Percentiles rank a stretch among this genome's conserved stretches.
phyloP scores from a whole-genome alignment of 108 stramenopile genomes.

The Pinguiococcus pyrenoidosus region DNA sequence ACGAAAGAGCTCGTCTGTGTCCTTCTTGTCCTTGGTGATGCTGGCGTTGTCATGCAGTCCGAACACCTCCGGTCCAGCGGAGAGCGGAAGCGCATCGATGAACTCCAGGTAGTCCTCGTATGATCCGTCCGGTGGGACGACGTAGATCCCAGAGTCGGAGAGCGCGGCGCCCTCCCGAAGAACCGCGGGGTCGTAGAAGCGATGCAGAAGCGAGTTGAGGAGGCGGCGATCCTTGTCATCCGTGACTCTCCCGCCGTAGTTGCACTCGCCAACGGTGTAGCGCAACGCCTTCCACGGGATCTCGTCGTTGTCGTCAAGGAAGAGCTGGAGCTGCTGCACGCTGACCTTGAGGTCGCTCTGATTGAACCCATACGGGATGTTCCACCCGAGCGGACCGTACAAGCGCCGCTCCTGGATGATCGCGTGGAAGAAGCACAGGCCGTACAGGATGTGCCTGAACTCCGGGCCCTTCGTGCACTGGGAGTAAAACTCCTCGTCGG shows the following conservation, averaged over 20 bases:
- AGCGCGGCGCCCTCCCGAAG: slow-evolving; percentile 19
- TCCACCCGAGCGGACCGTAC: slow-evolving; percentile 55
- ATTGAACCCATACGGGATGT: slow-evolving; percentile 57
- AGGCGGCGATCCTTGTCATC: slow-evolving; percentile 49
- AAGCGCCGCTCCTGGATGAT: slow-evolving; percentile 45
- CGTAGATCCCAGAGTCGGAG: slow-evolving; percentile 7
- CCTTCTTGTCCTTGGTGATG: slow-evolving; percentile 43
- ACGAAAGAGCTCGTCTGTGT: slow-evolving; percentile 36
- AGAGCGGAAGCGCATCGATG: slow-evolving; percentile 26
- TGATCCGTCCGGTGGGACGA: slow-evolving; percentile 12
- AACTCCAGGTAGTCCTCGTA: slow-evolving; percentile 29
- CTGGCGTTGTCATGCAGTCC: slow-evolving; percentile 53
- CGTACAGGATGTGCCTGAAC: slow-evolving; percentile 41
- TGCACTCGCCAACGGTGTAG: slow-evolving; percentile 49
- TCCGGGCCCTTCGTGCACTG: slow-evolving; percentile 16
- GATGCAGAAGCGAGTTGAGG: slow-evolving; percentile 29
- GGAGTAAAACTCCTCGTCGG: slow-evolving; percentile 34
- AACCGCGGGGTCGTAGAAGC: slow-evolving; percentile 28
- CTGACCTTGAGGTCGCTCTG: slow-evolving; percentile 41
- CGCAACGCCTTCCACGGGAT: slow-evolving; percentile 43
- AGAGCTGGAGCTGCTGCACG: slow-evolving; percentile 43
- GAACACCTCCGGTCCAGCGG: slow-evolving; percentile 40
- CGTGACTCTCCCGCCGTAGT: slow-evolving; percentile 54
- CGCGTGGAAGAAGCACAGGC: slow-evolving; percentile 51
- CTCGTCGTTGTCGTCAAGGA: slow-evolving; percentile 39